phyloP scores from a whole-genome alignment of 805 yeast species.

The Ogataea glucozyma region DNA sequence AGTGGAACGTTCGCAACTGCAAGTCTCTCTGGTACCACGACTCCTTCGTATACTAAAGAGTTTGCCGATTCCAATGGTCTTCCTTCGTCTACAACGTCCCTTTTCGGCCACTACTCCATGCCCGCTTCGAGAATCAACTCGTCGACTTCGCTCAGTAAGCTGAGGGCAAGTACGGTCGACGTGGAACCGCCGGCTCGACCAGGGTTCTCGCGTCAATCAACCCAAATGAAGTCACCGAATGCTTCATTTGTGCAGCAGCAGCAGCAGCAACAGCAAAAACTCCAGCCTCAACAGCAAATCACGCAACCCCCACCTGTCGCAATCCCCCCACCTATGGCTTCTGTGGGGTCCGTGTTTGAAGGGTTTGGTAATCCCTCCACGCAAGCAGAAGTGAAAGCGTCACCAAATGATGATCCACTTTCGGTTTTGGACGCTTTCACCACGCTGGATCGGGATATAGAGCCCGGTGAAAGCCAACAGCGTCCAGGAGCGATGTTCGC shows the following conservation, averaged over 20 bases:
- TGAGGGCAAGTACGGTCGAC: conserved; percentile 4
- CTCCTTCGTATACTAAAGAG: background rate
- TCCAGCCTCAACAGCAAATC: too few species aligned
- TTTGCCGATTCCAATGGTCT: conserved; percentile 14
- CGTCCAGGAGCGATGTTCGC: background rate
- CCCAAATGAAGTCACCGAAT: background rate
- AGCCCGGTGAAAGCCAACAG: background rate
- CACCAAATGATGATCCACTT: conserved; percentile 14
- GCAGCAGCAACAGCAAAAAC: too few species aligned
- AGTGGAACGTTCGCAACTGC: background rate
- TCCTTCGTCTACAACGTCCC: conserved; percentile 22
- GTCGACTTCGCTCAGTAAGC: conserved; percentile 14
- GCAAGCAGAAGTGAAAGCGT: background rate
- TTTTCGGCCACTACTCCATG: conserved; percentile 17
- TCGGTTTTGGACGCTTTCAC: conserved; percentile 21
- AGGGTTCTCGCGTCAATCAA: conserved; percentile 2
- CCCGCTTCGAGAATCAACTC: conserved; percentile 12
- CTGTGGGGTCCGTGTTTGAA: background rate
- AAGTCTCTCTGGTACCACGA: background rate
- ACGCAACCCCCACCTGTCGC: too few species aligned
- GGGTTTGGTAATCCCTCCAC: background rate
- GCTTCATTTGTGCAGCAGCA: conserved; percentile 1
- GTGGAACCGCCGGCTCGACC: background rate
- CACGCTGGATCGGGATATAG: conserved; percentile 10
- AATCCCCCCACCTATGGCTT: background rate